Evolutionary conservation across 106 monocot species (phyloP), one percentile per base, ranked within the genome.

Genomic region (Acorus calamus): DNA sequence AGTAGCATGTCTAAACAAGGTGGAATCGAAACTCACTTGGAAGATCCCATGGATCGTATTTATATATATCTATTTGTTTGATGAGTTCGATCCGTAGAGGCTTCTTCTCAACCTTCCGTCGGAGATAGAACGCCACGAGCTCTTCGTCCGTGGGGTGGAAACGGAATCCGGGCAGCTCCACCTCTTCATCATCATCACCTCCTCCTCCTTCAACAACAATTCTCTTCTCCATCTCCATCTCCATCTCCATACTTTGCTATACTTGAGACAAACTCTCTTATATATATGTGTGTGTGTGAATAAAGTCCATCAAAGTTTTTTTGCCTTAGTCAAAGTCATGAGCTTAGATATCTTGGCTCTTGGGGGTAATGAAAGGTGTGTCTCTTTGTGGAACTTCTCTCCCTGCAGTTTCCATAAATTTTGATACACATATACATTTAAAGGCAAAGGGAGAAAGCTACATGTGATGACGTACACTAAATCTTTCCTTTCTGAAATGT

Each of bases 131-230:
- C 10, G 76, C 83, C 54, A 91, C 83, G 43, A 91, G 90, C 78
- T 91, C 90, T 47, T 91, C 86, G 48, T 92, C 92, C 9, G 92
- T 92, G 2, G 92, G 92, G 46, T 92, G 92, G 60, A 92, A 92
- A 28, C 92, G 79, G 75, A 92, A 92, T 10, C 92, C 92, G 0
- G 92, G 92, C 67, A 93, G 81, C 60, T 69, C 68, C 44, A 80
- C 47, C 47, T 76, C 66, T 11, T 78, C 87, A 3, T 86, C 80
- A 5, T 70, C 77, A 28, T 28, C 42, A 42, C 77, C 7, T 7
- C 60, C 4, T 4, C 50, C 4, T 0, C 52, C n/a, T 44, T 46
- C 28, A 14, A 47, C n/a, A 56, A 57, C 57, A 44, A 57, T 46
- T 47, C 56, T 45, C 47, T 47, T 45, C 41, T 11, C 59, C 51